phyloP scores from a whole-genome alignment of 129 eudicot genomes.

The Solidago caesia region DNA sequence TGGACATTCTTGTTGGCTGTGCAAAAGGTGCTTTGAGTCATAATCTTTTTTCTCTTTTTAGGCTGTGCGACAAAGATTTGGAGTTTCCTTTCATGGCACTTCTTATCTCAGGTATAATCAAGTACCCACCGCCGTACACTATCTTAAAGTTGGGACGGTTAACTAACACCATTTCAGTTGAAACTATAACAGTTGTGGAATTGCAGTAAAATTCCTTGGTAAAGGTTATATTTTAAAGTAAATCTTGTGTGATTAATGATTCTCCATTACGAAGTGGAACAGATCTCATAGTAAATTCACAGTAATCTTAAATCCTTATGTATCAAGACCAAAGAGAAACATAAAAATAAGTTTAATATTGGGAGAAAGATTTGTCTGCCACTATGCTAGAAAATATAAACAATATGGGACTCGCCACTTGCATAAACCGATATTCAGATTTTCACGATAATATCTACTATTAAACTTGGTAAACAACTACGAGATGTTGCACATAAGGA shows the following conservation, averaged over 20 bases:
- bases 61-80: constrained; percentile 63
- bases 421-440: constrained; percentile 20
- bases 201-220: not conserved
- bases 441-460: not conserved
- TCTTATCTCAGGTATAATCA: constrained; percentile 74
- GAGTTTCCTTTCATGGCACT: constrained; percentile 89
- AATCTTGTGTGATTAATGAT: not conserved
- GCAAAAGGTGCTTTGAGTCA: constrained; percentile 13
- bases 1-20: not conserved
- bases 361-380: constrained; percentile 10
- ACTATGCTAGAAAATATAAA: constrained; percentile 10
- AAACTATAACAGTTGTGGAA: not conserved
- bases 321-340: constrained; percentile 10
- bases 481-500: not conserved
- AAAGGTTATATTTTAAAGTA: constrained; percentile 5
- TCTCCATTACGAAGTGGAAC: constrained; percentile 1
- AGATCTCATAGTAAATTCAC: not conserved
- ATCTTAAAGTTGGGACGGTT: not conserved
- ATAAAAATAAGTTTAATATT: not conserved
- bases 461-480: constrained; percentile 11
- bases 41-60: constrained; percentile 23
- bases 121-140: constrained; percentile 8
- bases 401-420: constrained; percentile 14
- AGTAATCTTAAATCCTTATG: not conserved
- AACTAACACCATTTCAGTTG: not conserved